Evolutionary conservation across 1,284 basidiomycete species (phyloP), one percentile per base, ranked within the genome.

Genomic region (Pulchroboletus neoregius): DNA sequence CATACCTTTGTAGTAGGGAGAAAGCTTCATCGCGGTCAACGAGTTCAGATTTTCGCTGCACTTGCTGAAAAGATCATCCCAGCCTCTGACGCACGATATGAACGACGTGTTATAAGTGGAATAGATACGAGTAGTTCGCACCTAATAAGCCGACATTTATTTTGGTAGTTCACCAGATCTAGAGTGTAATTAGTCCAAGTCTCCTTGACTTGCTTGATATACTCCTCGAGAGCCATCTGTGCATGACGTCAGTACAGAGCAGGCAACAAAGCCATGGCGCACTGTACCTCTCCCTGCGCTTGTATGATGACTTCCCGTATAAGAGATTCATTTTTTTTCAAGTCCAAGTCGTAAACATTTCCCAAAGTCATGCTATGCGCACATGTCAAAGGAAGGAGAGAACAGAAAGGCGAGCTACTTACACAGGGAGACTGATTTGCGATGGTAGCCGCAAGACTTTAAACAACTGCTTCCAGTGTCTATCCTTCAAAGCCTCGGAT

Each of bases 401-500:
- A 27, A 39, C 27, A 13, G 6, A 43, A 38, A 5, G 32, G 18
- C 18, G 45, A 39, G 34, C 3, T 45, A 72, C 84, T 58, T 61
- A 90, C 87, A 87, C 70, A 26, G 76, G 79, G 56, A 84, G 70
- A 57, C 74, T 87, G 49, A 84, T 82, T 53, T 80, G 82, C 20
- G 74, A 77, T 28, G 78, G 80, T 54, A 84, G 71, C 64, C 73
- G 80, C 48, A 99, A 71, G n/a, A 80, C 80, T 68, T 97, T 98
- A 81, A 95, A 97, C 22, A 99, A 73, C 65, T 97, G 89, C 59
- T 94, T 91, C 96, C 96, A 99, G 68, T 99, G 96, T 48, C 96
- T 81, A 61, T 99, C 95, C 65, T 97, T 92, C 60, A 99, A 72
- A 2, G 95, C 95, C 62, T 99, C 96, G 8, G 93, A 95, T 69